A percentile compares a stretch with the other conserved stretches of the same genome.
These are phyloP conservation scores for Labyrinthula sp. DNA, from an alignment of 352 stramenopile species.

Conservation along the genomic window DNA sequence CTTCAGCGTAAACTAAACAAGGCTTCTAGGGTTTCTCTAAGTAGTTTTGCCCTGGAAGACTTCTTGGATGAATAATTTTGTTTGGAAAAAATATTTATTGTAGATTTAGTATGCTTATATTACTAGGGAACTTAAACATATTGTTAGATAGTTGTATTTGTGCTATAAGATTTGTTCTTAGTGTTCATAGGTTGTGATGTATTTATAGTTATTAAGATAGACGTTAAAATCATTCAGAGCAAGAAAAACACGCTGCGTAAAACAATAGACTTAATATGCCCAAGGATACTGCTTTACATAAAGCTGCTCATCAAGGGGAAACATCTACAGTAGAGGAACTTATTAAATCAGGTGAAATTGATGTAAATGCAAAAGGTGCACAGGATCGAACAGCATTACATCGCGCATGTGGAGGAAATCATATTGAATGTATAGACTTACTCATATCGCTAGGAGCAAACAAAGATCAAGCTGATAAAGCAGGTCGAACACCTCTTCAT, in stretches of 20 bases:
- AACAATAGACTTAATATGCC: constrained; percentile 3
- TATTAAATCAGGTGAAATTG: constrained; percentile 12
- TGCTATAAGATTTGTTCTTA: too few species aligned
- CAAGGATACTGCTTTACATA: constrained; percentile 12
- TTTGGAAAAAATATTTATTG: too few species aligned
- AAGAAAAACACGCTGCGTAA: not conserved
- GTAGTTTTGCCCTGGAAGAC: too few species aligned
- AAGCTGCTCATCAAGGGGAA: constrained; percentile 21
- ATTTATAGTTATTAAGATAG: too few species aligned
- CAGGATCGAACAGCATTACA: constrained; percentile 18
- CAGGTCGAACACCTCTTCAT: constrained; percentile 19
- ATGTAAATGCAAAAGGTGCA: constrained; percentile 18
- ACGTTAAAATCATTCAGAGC: too few species aligned
- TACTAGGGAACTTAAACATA: too few species aligned
- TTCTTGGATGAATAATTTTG: too few species aligned
- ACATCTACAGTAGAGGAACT: constrained; percentile 3
- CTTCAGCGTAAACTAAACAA: too few species aligned
- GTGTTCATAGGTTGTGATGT: too few species aligned
- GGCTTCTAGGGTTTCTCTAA: too few species aligned
- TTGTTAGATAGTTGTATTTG: too few species aligned
- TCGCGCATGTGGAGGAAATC: constrained; percentile 14
- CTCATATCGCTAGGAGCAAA: constrained; percentile 19
- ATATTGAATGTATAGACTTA: constrained; percentile 17
- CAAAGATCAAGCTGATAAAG: constrained; percentile 20
- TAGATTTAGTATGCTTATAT: too few species aligned